Conservation (phyloP, 2,329 filamentous ascomycete species). For the Neonectria hederae region DNA sequence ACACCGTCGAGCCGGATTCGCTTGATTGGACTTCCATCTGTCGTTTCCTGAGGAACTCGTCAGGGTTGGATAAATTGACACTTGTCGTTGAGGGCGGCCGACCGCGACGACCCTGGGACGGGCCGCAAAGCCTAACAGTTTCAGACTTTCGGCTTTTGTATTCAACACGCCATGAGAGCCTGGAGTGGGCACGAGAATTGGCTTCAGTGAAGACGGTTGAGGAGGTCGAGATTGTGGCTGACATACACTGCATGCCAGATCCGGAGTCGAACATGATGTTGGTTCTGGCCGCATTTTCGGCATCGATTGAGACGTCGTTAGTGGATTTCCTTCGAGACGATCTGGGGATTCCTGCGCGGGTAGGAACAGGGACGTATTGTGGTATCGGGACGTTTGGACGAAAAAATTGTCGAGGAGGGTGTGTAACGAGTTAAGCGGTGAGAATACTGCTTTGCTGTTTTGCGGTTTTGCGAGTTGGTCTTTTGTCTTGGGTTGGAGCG, state of each 20-base stretch:
- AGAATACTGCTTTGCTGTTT: conserved; percentile 1
- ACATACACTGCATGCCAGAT: conserved; percentile 63
- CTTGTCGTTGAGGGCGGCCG: conserved; percentile 66
- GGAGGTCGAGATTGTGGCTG: conserved; percentile 60
- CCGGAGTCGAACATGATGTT: conserved; percentile 64
- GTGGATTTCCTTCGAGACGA: conserved; percentile 58
- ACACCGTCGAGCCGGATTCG: conserved; percentile 42
- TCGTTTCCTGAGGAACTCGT: conserved; percentile 53
- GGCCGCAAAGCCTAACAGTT: conserved; percentile 55
- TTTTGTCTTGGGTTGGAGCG: neutral
- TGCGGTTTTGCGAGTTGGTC: neutral
- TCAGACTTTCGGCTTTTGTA: conserved; percentile 58
- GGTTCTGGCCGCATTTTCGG: conserved; percentile 68
- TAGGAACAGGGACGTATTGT: conserved; percentile 38
- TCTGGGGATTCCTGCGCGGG: conserved; percentile 38
- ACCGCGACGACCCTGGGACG: conserved; percentile 60
- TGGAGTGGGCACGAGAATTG: conserved; percentile 68
- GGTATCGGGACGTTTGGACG: conserved; percentile 38
- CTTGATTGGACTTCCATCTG: conserved; percentile 66
- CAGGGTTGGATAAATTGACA: conserved; percentile 54
- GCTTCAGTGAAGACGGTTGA: conserved; percentile 58
- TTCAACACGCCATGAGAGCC: conserved; percentile 56
- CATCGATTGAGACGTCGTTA: conserved; percentile 66
- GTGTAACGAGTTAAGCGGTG: conserved; percentile 27
- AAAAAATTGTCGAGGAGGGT: conserved; percentile 38